Evolutionary conservation across 306 rosid species (phyloP), one percentile per base, ranked within the genome.

Genomic region (Vigna reflexopilosa): DNA sequence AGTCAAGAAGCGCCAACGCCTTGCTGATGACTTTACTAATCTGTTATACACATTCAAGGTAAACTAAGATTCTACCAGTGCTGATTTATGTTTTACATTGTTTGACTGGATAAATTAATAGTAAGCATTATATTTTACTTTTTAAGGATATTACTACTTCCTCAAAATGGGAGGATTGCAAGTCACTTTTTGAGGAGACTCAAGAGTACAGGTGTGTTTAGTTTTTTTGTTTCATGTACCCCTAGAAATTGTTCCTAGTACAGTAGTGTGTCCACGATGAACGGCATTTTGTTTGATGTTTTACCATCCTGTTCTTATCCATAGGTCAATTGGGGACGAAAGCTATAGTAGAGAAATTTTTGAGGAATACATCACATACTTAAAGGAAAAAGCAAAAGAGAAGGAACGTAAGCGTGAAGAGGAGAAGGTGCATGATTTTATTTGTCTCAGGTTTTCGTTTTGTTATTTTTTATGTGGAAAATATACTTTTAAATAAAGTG

Each of bases 371-470:
- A 78, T 90, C 67, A 38, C 84, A 26, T 84, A 83, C 85, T 84
- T 93, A 13, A 89, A 86, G 78, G 99, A 91, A 81, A 96, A 91
- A 82, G 97, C 93, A 48, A 93, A 86, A 86, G 99, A 96, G 86
- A 96, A 87, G 82, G 99, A 93, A 79, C 94, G 99, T 49, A 96
- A 91, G 84, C 96, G 99, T 47, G 99, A 96, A 77, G 99, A 91
- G 83, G 99, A 96, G 77, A 93, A 91, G 91, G 99, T 93, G 80
- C 55, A 67, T 47, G 68, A 19, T 54, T 79, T 61, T 64, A 40
- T 72, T 62, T 61, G n/a, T 75, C 57, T 12, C 2, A 10, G 54
- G 22, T 63, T 65, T 67, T 54, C 8, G 42, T 42, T 2, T 45
- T 45, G 13, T 45, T 12, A 2, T 12, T 11, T 45, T 12, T 45